Evolutionary conservation across 225 moss, liverwort and hornwort genomes (phyloP), one percentile per base, ranked within the genome.

Genomic region (Physcomitrellopsis africana): DNA sequence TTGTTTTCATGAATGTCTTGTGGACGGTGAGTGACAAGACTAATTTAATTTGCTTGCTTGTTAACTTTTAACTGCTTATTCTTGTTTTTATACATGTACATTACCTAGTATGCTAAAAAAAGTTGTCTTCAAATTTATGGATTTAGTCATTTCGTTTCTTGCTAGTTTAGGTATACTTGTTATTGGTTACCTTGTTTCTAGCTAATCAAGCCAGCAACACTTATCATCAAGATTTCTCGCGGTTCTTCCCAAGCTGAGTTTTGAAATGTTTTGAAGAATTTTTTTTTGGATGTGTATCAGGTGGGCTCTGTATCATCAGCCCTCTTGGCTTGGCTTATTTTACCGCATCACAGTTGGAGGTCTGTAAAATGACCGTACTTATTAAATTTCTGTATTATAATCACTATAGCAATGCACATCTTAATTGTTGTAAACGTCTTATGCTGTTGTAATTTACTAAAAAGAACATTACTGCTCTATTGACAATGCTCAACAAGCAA

Each of bases 291-390:
- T 76, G 29, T 70, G 67, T 70, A 64, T 51, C 81, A 96, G 96
- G 86, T 86, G 22, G 99, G 99, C 75, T 93, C 99, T 57, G 80
- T 95, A 17, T 73, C 72, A 56, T 89, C 93, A 60, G 95, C 92
- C 20, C 80, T 93, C 29, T 76, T 99, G 81, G 99, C 99, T 46
- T 99, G 99, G 99, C 64, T 87, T 54, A 90, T 99, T 24, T 74
- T 99, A 76, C 99, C 99, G 62, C 48, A 80, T 79, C 63, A 86
- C 75, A 93, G 87, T 79, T 99, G 99, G 99, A 90, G 99, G 99
- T 94, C 23, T 68, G 79, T 59, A 63, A 18, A 68, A 44, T 42
- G 5, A n/a, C 16, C 12, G 2, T 9, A 27, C 61, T 29, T 45
- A 4, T 19, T 42, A 48, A 16, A 65, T 57, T 56, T 65, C 11